Base-by-base conservation (phyloP, 2,329 filamentous ascomycete species). In the Aspergillus fijiensis region DNA sequence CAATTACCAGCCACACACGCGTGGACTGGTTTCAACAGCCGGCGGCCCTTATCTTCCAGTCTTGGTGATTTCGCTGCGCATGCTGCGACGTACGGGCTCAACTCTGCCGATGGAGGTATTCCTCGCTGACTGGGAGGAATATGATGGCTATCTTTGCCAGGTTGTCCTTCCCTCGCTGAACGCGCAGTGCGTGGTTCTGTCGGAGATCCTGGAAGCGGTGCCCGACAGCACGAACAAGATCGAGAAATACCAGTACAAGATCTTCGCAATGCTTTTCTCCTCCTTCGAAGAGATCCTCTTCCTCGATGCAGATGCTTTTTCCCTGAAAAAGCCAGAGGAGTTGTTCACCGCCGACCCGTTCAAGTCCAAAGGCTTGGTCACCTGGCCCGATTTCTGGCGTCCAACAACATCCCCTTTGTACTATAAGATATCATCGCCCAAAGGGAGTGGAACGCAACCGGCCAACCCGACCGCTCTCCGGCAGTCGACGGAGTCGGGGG, bases 241-340 rank as follows among this genome's bases (percentile, higher is more conserved):
- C 10, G 68, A 68, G 19, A 70, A 74, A n/a, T 84, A 77, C 65
- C 83, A 86, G 64, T 80, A 81, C 74, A 85, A 85, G 68, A 74
- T 81, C 21, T 79, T 85, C 61, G 76, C 83, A 6, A 78, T 86
- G 47, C 71, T 86, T 2, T 81, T 85, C 62, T 84, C 83, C 2
- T 81, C 82, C 3, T 86, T 85, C 65, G 80, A 84, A 65, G 76
- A 83, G 55, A 77, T 84, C 11, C 74, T 86, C 33, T 84, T 84
- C 68, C 76, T 86, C 57, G 84, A 86, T 65, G 80, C 81, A 52
- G 83, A 85, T 65, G 77, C 77, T 55, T 82, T 84, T 64, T 81
- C 83, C 11, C 68, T 78, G 9, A 69, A 76, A 60, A 69, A 80
- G 48, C 77, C 79, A 1, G 66, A 65, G 2, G 47, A 61, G 3